Percentiles rank a stretch among this genome's conserved stretches.
Conservation (phyloP, 108 stramenopile genomes). For the Aurantiochytrium sp. region DNA sequence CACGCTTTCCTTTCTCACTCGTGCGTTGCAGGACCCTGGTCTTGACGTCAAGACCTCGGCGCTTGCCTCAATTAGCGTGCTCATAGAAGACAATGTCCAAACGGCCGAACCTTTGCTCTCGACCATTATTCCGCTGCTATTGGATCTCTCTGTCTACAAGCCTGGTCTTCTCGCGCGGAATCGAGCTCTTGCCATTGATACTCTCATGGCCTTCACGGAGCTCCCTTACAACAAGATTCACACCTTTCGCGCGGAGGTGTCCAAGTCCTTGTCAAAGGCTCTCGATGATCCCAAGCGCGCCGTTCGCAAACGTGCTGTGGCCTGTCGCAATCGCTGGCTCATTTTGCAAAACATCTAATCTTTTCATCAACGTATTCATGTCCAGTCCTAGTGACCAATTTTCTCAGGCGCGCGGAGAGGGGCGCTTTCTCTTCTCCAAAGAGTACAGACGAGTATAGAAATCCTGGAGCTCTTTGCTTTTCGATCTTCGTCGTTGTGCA, state of each 20-base stretch:
- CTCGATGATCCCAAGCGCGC: conserved; percentile 13
- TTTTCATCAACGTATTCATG: background rate
- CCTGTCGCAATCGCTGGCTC: background rate
- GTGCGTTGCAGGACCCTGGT: background rate
- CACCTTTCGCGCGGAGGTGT: background rate
- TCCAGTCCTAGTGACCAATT: too few species aligned
- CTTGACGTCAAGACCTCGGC: background rate
- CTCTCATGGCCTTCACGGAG: background rate
- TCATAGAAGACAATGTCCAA: background rate
- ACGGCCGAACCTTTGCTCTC: background rate
- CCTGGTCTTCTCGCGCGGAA: background rate
- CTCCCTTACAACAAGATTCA: conserved; percentile 13
- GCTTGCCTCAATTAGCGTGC: background rate
- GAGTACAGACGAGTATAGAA: too few species aligned
- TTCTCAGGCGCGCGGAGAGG: too few species aligned
- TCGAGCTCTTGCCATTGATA: background rate
- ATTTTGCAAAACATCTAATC: background rate
- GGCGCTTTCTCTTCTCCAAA: too few species aligned
- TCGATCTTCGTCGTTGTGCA: too few species aligned
- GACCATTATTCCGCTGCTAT: background rate
- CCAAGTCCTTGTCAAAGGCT: background rate
- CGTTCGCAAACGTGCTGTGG: background rate
- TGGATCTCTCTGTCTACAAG: background rate
- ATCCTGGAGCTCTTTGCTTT: too few species aligned
- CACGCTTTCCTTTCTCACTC: background rate